Conservation (phyloP, 495 filamentous ascomycete genomes). For the Tuber magnatum region DNA sequence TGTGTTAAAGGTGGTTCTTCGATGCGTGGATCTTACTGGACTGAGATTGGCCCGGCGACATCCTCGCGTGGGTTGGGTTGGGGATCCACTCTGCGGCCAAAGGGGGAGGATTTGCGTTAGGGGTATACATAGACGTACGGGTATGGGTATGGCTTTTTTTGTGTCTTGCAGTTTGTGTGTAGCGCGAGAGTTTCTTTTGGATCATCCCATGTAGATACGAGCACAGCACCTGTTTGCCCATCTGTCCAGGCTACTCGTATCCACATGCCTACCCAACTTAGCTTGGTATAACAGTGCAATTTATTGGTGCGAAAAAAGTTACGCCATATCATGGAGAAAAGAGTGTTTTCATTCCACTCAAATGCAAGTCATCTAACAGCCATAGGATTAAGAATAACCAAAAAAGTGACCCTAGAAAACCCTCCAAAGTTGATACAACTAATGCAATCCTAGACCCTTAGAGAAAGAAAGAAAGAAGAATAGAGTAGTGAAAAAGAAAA, state of each 20-base stretch:
- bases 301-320: neutral
- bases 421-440: neutral
- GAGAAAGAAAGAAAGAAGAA: neutral
- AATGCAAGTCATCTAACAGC: neutral
- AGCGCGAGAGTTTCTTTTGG: neutral
- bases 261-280: neutral
- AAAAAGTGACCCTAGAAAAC: neutral
- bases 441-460: neutral
- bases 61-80: neutral
- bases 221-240: neutral
- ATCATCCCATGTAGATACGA: neutral
- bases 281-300: neutral
- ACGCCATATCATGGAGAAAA: neutral
- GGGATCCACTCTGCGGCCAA: neutral
- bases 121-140: neutral
- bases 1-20: neutral
- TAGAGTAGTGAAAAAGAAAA: neutral
- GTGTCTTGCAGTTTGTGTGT: neutral
- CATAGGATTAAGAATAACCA: neutral
- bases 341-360: neutral
- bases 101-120: neutral
- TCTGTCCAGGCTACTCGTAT: too few relatives aligned
- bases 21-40: neutral
- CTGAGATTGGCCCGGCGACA: neutral
- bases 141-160: neutral